Percentiles rank a stretch among this genome's conserved stretches.
phyloP scores from a whole-genome alignment of 2,329 filamentous ascomycete species.

The Colletotrichum gigasporum region DNA sequence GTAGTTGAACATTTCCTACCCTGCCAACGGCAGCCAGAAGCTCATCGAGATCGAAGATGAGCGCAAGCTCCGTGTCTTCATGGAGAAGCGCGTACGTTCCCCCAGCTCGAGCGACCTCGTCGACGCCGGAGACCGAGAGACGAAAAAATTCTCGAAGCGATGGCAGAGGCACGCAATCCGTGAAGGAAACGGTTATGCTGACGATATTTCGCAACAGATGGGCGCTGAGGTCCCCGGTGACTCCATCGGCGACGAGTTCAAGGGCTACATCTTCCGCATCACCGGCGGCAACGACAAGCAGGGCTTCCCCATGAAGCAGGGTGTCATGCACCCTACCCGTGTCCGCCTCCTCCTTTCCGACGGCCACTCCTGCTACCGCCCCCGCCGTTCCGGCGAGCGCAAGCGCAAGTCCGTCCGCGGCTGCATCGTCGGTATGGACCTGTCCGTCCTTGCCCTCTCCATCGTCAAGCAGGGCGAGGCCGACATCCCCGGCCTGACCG shows the following conservation, averaged over 20 bases:
- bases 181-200: constrained; percentile 40
- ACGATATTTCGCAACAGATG: constrained; percentile 67
- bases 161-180: constrained; percentile 5
- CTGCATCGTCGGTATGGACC: constrained; percentile 97
- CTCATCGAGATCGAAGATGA: constrained; percentile 99
- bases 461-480: constrained; percentile 98
- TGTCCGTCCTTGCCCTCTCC: constrained; percentile 92
- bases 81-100: constrained; percentile 89
- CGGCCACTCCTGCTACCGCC: constrained; percentile 99
- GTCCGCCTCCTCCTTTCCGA: constrained; percentile 95
- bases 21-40: constrained; percentile 99
- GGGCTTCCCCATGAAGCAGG: constrained; percentile 99
- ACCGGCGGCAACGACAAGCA: constrained; percentile 99
- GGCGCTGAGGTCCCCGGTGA: constrained; percentile 92
- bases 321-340: constrained; percentile 98
- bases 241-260: constrained; percentile 98
- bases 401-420: constrained; percentile 99
- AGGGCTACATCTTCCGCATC: constrained; percentile 99
- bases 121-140: constrained; percentile 26
- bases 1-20: constrained; percentile 79
- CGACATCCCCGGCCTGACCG: constrained; percentile 96
- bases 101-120: neutral
- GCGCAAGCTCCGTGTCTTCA: constrained; percentile 98
- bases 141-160: constrained; percentile 33
- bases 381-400: constrained; percentile 97